phyloP scores from a whole-genome alignment of 169 alveolate species.

The Babesia ovis region DNA sequence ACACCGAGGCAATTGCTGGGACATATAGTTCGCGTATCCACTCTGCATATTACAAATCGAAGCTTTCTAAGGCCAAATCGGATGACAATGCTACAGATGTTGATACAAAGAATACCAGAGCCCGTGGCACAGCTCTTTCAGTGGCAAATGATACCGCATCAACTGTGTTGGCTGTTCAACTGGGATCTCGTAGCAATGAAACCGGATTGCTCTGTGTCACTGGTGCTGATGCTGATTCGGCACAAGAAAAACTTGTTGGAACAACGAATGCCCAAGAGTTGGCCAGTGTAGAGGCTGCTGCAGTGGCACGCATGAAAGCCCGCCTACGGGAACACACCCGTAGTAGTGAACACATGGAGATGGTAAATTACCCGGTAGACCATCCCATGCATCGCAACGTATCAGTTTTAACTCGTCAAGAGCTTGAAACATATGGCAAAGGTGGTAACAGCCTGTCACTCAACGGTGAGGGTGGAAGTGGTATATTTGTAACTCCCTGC shows the following conservation, averaged over 20 bases:
- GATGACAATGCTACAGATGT: neutral
- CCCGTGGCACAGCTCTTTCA: neutral
- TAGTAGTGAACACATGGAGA: conserved; percentile 29
- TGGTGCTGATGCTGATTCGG: conserved; percentile 15
- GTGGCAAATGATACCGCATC: neutral
- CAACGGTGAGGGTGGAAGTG: conserved; percentile 37
- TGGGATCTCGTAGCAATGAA: conserved; percentile 42
- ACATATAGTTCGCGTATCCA: conserved; percentile 31
- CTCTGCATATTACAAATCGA: conserved; percentile 9
- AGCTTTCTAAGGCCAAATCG: neutral
- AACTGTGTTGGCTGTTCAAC: conserved; percentile 16
- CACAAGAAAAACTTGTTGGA: neutral
- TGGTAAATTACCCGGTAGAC: conserved; percentile 61
- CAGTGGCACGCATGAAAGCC: conserved; percentile 10
- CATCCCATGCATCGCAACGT: conserved; percentile 42
- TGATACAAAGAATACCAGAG: neutral
- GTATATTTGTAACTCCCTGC: conserved; percentile 42
- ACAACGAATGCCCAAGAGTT: neutral
- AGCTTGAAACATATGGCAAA: conserved; percentile 11
- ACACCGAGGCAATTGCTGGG: neutral
- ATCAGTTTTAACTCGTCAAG: neutral
- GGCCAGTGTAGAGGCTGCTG: conserved; percentile 6
- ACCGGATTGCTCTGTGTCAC: conserved; percentile 17
- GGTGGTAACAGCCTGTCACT: neutral
- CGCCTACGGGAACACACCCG: conserved; percentile 41